Evolutionary conservation across 169 alveolate genomes (phyloP).

Genomic region (Babesia caballi): DNA sequence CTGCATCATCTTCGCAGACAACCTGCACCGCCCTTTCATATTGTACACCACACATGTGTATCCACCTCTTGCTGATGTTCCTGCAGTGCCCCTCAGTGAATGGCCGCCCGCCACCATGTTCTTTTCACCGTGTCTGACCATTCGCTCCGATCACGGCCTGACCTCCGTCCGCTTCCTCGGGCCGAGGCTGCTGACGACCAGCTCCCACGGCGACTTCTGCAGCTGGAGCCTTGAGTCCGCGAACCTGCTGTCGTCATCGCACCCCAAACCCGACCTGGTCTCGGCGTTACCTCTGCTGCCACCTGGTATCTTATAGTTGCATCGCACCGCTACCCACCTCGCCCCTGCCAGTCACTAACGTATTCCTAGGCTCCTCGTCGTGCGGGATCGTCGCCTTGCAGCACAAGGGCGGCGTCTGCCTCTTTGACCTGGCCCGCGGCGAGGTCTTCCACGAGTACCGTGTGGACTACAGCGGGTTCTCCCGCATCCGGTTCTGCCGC

Average conservation of each 20-base stretch:
- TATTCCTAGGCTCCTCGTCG: neutral
- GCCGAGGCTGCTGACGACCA: constrained; percentile 31
- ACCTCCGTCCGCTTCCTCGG: constrained; percentile 36
- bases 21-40: too few species aligned
- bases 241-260: constrained; percentile 13
- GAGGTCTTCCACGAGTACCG: neutral
- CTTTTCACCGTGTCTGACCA: neutral
- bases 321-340: neutral
- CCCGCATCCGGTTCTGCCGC: neutral
- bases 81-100: too few species aligned
- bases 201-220: constrained; percentile 44
- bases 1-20: too few species aligned
- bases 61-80: too few species aligned
- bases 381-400: constrained; percentile 5
- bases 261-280: neutral
- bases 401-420: constrained; percentile 7
- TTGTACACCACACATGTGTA: too few species aligned
- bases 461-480: constrained; percentile 3
- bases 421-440: neutral
- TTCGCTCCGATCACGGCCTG: constrained; percentile 38
- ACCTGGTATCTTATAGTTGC: neutral
- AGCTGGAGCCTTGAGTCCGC: constrained; percentile 44
- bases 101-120: too few species aligned
- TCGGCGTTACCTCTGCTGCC: constrained; percentile 31
- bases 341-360: neutral